Conservation (phyloP, 495 filamentous ascomycete genomes). For the Lepidopterella palustris region DNA sequence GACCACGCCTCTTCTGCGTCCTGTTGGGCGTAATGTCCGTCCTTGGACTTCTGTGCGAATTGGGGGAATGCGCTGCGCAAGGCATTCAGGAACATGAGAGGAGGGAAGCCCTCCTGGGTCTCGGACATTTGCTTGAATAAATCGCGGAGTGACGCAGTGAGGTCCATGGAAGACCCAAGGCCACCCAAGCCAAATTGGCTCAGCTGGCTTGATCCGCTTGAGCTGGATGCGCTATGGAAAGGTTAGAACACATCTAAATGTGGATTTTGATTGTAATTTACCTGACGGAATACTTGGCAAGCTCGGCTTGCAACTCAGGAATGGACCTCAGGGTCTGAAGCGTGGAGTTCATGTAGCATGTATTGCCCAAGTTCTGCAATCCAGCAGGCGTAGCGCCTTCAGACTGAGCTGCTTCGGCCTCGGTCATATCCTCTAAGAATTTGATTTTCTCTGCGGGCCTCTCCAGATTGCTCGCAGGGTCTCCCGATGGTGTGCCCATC, state of each 20-base stretch:
- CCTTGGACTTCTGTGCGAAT: constrained; percentile 79
- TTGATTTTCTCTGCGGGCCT: constrained; percentile 75
- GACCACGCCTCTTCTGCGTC: constrained; percentile 99
- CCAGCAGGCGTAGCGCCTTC: constrained; percentile 84
- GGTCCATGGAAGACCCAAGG: constrained; percentile 56
- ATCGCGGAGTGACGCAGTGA: constrained; percentile 73
- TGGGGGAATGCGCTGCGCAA: constrained; percentile 82
- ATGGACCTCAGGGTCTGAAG: constrained; percentile 82
- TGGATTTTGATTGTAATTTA: constrained; percentile 15
- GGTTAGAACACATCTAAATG: constrained; percentile 6
- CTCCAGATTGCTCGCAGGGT: constrained; percentile 50
- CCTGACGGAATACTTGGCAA: constrained; percentile 57
- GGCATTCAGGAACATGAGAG: constrained; percentile 76
- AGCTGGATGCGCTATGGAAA: constrained; percentile 21
- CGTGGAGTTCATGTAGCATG: constrained; percentile 96
- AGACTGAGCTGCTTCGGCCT: constrained; percentile 77
- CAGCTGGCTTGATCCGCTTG: constrained; percentile 44
- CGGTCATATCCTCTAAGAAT: constrained; percentile 97
- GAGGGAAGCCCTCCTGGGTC: constrained; percentile 83
- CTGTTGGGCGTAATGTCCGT: constrained; percentile 83
- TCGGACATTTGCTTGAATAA: constrained; percentile 90
- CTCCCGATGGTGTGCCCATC: constrained; percentile 81
- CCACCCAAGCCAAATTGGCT: constrained; percentile 56
- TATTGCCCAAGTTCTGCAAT: constrained; percentile 89
- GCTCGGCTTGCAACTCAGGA: constrained; percentile 81